A percentile compares a stretch with the other conserved stretches of the same genome.
Evolutionary conservation across 352 stramenopile genomes (phyloP).

Genomic region (Phytophthora pini): DNA sequence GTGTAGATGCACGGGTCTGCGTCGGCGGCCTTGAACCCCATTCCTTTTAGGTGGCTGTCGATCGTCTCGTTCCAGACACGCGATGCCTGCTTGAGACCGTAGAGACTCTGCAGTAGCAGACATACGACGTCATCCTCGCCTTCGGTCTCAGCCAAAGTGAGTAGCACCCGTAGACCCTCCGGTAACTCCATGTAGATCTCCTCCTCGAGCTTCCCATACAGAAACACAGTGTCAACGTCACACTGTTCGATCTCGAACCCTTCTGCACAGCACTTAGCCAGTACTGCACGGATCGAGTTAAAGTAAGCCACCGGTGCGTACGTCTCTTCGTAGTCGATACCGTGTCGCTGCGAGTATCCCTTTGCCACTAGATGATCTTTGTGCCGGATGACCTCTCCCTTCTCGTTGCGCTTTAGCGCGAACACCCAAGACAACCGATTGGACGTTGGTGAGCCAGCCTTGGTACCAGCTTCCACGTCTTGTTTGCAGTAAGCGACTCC

Average conservation of each 20-base stretch:
- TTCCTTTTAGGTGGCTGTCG: neutral
- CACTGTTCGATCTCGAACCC: neutral
- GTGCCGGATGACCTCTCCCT: neutral
- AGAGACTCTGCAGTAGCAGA: constrained; percentile 4
- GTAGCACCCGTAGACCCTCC: neutral
- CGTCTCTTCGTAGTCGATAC: too few species aligned
- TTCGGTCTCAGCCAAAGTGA: neutral
- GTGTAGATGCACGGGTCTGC: neutral
- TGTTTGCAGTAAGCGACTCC: constrained; percentile 2
- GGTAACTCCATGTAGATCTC: neutral
- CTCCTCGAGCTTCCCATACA: neutral
- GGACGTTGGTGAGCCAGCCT: neutral
- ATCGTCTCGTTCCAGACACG: constrained; percentile 7
- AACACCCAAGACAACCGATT: constrained; percentile 12
- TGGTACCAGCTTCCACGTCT: neutral
- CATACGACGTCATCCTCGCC: constrained; percentile 7
- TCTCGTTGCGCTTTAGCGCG: neutral
- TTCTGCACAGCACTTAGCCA: neutral
- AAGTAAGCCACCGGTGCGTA: neutral
- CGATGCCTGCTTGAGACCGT: constrained; percentile 1
- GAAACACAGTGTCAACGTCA: neutral
- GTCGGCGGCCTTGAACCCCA: too few species aligned
- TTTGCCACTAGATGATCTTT: neutral
- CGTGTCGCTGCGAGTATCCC: too few species aligned
- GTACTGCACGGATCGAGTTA: neutral